phyloP scores from a whole-genome alignment of 2,329 filamentous ascomycete genomes.

The Nothophaeocryptopus gaeumannii region DNA sequence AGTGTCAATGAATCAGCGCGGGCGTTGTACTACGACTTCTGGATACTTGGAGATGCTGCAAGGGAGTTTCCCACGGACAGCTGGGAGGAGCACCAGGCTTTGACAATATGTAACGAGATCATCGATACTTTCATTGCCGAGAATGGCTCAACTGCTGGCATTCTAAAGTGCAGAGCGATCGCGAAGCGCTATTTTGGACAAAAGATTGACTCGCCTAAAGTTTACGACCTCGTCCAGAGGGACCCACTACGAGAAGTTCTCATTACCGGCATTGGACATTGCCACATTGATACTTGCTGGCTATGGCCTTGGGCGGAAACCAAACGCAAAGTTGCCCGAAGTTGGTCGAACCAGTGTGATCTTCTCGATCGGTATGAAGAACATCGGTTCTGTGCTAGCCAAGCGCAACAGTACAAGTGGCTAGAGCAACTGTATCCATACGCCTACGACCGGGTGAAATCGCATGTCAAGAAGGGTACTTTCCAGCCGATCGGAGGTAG shows the following conservation, averaged over 20 bases:
- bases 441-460: conserved; percentile 85
- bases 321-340: conserved; percentile 90
- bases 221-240: conserved; percentile 64
- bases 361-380: conserved; percentile 94
- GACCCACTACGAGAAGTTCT: conserved; percentile 58
- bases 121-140: conserved; percentile 86
- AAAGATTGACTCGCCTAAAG: conserved; percentile 74
- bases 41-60: conserved; percentile 91
- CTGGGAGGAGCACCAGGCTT: conserved; percentile 82
- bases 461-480: conserved; percentile 81
- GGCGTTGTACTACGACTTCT: conserved; percentile 84
- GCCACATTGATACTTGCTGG: conserved; percentile 98
- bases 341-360: conserved; percentile 95
- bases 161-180: conserved; percentile 76
- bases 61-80: conserved; percentile 85
- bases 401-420: conserved; percentile 98
- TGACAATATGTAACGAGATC: conserved; percentile 79
- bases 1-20: conserved; percentile 84
- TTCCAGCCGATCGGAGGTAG: conserved; percentile 96
- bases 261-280: conserved; percentile 89
- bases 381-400: conserved; percentile 85
- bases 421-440: conserved; percentile 84
- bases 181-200: conserved; percentile 79
- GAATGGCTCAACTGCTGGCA: conserved; percentile 67
- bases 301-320: conserved; percentile 98